These are phyloP conservation scores for Fusarium transvaalense DNA, from an alignment of 2,329 filamentous ascomycete species.

Conservation along the genomic window DNA sequence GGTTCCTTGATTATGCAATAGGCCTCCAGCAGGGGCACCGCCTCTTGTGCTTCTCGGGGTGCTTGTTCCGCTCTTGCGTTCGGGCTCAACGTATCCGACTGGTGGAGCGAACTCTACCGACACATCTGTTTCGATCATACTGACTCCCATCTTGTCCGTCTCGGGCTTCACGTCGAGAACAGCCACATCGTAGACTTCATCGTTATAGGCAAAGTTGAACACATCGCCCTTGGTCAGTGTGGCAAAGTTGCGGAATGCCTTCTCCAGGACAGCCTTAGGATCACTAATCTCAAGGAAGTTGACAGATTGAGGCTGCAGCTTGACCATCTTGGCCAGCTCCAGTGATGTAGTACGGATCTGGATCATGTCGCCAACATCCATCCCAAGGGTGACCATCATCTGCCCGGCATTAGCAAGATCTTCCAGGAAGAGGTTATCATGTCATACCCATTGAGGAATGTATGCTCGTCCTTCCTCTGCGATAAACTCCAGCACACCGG, in stretches of 20 bases:
- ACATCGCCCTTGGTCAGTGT: constrained; percentile 93
- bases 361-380: constrained; percentile 93
- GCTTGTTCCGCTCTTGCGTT: constrained; percentile 82
- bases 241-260: constrained; percentile 95
- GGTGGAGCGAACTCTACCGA: constrained; percentile 96
- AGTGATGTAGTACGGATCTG: constrained; percentile 96
- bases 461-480: constrained; percentile 98
- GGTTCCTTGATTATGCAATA: constrained; percentile 85
- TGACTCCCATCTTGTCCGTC: constrained; percentile 84
- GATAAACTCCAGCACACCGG: constrained; percentile 96
- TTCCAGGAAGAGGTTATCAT: background rate
- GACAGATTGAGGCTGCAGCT: constrained; percentile 92
- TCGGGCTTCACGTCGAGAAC: constrained; percentile 94
- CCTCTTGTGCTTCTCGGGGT: constrained; percentile 79
- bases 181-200: constrained; percentile 91
- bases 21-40: constrained; percentile 76
- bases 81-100: constrained; percentile 92
- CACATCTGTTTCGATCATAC: constrained; percentile 95
- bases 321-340: constrained; percentile 90
- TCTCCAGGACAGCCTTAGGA: constrained; percentile 96
- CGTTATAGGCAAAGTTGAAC: constrained; percentile 97
- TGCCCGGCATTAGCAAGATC: constrained; percentile 55
- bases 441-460: constrained; percentile 87
- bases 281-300: constrained; percentile 97
- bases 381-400: constrained; percentile 92